Conservation (phyloP, 805 yeast species). For the Kluyveromyces starmeri region DNA sequence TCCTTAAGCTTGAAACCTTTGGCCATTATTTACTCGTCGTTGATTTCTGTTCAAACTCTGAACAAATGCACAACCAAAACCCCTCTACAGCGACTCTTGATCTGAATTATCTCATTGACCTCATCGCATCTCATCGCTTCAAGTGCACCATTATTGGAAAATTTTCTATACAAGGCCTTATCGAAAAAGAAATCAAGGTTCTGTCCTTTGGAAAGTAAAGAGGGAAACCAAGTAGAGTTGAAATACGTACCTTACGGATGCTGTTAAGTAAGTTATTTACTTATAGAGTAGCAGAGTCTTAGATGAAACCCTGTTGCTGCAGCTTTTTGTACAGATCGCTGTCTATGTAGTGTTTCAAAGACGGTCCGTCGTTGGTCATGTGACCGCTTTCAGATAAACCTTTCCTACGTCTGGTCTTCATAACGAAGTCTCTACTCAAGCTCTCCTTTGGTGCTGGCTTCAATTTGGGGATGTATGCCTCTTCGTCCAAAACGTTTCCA, state of each 20-base stretch:
- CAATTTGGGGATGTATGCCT: constrained; percentile 54
- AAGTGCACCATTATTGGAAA: constrained; percentile 7
- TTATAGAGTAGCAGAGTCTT: too few relatives aligned
- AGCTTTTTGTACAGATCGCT: constrained; percentile 46
- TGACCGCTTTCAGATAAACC: constrained; percentile 61
- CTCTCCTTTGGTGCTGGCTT: constrained; percentile 64
- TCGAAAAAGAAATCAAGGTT: constrained; percentile 4
- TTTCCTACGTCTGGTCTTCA: constrained; percentile 83
- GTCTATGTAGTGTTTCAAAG: constrained; percentile 58
- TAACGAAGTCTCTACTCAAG: constrained; percentile 78
- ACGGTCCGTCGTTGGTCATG: constrained; percentile 26
- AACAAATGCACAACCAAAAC: too few relatives aligned
- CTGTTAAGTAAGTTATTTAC: too few relatives aligned
- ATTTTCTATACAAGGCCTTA: constrained; percentile 2
- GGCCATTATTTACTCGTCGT: constrained; percentile 18
- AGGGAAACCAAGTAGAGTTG: too few relatives aligned
- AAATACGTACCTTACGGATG: too few relatives aligned
- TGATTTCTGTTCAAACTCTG: too few relatives aligned
- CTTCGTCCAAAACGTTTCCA: constrained; percentile 80
- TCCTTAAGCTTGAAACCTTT: constrained; percentile 28
- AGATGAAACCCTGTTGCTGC: constrained; percentile 38
- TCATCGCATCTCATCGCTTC: constrained; percentile 21
- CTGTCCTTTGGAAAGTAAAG: too few relatives aligned
- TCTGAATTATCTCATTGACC: constrained; percentile 7
- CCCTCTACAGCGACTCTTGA: too few relatives aligned